Conservation (phyloP, 73 alveolate genomes). For the Loxodes magnus region DNA sequence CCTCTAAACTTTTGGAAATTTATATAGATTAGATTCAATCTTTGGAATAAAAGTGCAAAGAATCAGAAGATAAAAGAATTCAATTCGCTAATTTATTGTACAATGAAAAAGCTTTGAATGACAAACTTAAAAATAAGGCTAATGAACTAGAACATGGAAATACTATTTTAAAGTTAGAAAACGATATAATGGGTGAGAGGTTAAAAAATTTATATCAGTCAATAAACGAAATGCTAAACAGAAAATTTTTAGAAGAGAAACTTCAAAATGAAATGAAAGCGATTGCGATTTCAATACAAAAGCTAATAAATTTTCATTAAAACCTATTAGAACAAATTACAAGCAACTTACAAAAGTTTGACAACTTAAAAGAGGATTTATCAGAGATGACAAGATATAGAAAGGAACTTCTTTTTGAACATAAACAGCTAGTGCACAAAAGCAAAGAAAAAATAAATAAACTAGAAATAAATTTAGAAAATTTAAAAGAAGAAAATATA, state of each 20-base stretch:
- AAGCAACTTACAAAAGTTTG: background rate
- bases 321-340: background rate
- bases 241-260: conserved; percentile 21
- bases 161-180: conserved; percentile 29
- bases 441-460: background rate
- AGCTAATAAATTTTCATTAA: background rate
- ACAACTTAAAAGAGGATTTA: background rate
- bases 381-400: conserved; percentile 1
- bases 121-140: conserved; percentile 19
- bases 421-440: background rate
- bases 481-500: background rate
- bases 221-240: conserved; percentile 17
- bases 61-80: background rate
- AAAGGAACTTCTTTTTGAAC: background rate
- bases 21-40: background rate
- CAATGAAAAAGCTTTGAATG: conserved; percentile 33
- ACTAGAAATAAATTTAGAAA: background rate
- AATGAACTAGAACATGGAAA: conserved; percentile 38
- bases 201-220: conserved; percentile 27
- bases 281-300: background rate
- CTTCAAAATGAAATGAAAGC: background rate
- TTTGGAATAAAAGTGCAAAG: background rate
- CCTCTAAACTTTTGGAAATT: no score
- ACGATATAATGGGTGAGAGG: conserved; percentile 46
- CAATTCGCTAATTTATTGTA: conserved; percentile 8